Conservation (phyloP, 768 basidiomycete genomes). For the Kwoniella bestiolae region DNA sequence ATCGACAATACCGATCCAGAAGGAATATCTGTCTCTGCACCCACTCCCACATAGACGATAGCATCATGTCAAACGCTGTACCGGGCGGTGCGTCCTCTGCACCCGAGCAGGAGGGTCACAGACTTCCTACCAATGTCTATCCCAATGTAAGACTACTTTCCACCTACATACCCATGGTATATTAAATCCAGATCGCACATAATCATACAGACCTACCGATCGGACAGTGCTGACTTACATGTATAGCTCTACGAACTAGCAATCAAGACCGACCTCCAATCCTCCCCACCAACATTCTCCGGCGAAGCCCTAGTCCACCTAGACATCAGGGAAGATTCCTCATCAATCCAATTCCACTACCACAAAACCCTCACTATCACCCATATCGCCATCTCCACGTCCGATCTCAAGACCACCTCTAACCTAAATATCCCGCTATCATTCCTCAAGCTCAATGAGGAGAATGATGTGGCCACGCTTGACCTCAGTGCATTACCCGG, state of each 20-base stretch:
- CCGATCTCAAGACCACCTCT: slow-evolving; percentile 46
- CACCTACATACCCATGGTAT: not conserved
- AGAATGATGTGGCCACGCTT: slow-evolving; percentile 70
- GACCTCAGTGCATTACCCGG: slow-evolving; percentile 68
- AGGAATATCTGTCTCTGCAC: slow-evolving; percentile 20
- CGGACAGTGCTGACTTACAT: not conserved
- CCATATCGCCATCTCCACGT: slow-evolving; percentile 40
- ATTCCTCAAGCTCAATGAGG: slow-evolving; percentile 64
- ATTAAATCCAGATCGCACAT: too few relatives aligned
- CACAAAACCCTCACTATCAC: slow-evolving; percentile 79
- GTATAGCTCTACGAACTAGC: slow-evolving; percentile 56
- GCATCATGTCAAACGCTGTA: slow-evolving; percentile 19
- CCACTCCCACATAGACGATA: slow-evolving; percentile 13
- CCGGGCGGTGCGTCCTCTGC: slow-evolving; percentile 15
- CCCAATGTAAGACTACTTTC: slow-evolving; percentile 19
- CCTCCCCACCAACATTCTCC: slow-evolving; percentile 66
- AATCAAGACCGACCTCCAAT: slow-evolving; percentile 69
- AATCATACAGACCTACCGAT: too few relatives aligned
- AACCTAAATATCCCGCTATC: slow-evolving; percentile 40
- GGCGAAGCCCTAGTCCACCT: slow-evolving; percentile 61
- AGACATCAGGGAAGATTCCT: slow-evolving; percentile 34
- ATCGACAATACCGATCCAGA: not conserved
- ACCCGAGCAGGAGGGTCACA: slow-evolving; percentile 14
- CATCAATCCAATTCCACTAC: slow-evolving; percentile 69
- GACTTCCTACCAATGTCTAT: slow-evolving; percentile 30